phyloP scores from a whole-genome alignment of 305 asterid genomes.

The Solanum hybrid region DNA sequence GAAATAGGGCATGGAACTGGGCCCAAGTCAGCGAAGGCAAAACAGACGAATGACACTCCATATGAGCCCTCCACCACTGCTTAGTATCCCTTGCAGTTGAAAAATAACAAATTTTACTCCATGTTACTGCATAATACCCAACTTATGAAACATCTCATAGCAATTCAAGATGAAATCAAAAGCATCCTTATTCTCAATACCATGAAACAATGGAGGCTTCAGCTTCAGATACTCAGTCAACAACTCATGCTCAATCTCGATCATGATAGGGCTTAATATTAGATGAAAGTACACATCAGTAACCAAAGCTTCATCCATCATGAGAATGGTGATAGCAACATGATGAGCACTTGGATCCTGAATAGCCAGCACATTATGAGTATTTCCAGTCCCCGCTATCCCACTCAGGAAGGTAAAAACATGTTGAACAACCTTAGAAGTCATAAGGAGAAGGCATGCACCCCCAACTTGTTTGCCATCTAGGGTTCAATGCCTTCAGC shows the following conservation, averaged over 20 bases:
- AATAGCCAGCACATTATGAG: too few species aligned
- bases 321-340: background rate
- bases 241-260: background rate
- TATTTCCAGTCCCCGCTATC: background rate
- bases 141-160: too few species aligned
- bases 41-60: background rate
- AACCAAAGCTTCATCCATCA: too few species aligned
- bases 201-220: background rate
- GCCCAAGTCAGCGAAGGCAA: background rate
- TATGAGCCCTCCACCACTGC: background rate
- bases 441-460: background rate
- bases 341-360: background rate
- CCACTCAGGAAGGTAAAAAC: background rate
- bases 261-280: background rate
- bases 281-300: background rate
- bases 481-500: too few species aligned
- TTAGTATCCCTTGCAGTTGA: background rate
- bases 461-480: background rate
- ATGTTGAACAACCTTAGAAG: background rate
- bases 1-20: background rate
- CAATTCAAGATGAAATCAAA: background rate
- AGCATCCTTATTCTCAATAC: background rate
- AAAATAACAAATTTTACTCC: background rate
- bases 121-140: background rate
- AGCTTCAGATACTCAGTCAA: background rate